Evolutionary conservation across 139 green algal species (phyloP), one percentile per base, ranked within the genome.

Genomic region (Chlorella sorokiniana): DNA sequence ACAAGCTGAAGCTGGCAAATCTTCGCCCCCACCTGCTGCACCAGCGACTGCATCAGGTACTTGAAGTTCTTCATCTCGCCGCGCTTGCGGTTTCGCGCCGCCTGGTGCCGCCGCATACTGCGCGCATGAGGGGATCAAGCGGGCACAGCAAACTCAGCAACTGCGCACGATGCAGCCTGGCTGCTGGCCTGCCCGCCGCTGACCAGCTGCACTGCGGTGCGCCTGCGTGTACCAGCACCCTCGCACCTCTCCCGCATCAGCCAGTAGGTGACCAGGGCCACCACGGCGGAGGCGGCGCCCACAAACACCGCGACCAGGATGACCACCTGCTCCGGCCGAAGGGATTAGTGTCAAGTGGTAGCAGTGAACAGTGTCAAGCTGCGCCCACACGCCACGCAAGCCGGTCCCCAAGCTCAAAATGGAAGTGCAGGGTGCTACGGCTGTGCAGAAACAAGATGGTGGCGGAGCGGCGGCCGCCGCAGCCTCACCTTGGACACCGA

Each of bases 21-120:
- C 7, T 29, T 76, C 63, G 29, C 41, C 18, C 71, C 45, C 69
- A 80, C 61, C 68, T 78, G 69, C 45, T 84, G 62, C 20, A 84
- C 76, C 87, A 93, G 86, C 11, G 56, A 71, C 52, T 85, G 71
- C 84, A 93, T 88, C 23, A 91, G 73, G n/a, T 72, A 64, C 83
- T 91, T 90, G 67, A 93, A 79, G 70, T 81, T 83, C 77, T 90
- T 87, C 68, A 90, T 76, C 76, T 90, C 72, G 22, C 82, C 78
- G 3, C 69, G 82, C 74, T 69, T 69, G 44, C 61, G 59, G 51
- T 82, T 88, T 31, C 59, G 83, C 23, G 59, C 81, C 35, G 70
- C 63, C 81, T 87, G 59, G 54, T 78, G 65, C 52, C 73, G 65
- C 25, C 73, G 56, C 48, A 65, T 73, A 38, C 71, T 81, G 69